Percentiles rank a stretch among this genome's conserved stretches.
Conservation (phyloP, 352 stramenopile species). For the Halophytophthora polymorphica region DNA sequence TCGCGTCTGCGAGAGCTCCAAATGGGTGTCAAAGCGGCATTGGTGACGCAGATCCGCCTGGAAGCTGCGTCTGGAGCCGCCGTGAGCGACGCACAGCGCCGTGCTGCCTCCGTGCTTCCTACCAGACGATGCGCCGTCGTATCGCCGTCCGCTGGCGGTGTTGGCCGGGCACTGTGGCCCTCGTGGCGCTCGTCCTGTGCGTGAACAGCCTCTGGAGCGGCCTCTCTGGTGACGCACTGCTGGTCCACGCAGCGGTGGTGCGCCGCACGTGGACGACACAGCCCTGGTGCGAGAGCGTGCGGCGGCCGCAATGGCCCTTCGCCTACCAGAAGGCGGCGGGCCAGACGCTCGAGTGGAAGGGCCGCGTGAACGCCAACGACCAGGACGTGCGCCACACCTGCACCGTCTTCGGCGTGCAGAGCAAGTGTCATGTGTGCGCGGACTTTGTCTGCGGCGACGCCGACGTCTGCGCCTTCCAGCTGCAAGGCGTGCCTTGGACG, state of each 20-base stretch:
- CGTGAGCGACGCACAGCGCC: too few relatives aligned
- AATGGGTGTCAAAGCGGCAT: too few relatives aligned
- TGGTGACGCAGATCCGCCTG: too few relatives aligned
- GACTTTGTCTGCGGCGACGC: conserved; percentile 74
- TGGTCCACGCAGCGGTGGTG: conserved; percentile 54
- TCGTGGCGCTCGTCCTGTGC: background rate
- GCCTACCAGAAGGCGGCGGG: conserved; percentile 85
- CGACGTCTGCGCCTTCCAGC: conserved; percentile 84
- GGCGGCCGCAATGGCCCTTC: conserved; percentile 90
- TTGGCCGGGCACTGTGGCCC: too few relatives aligned
- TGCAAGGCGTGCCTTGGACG: conserved; percentile 88
- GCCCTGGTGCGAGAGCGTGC: conserved; percentile 85
- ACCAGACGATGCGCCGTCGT: too few relatives aligned
- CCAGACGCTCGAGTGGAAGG: conserved; percentile 87
- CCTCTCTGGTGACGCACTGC: background rate
- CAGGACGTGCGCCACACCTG: conserved; percentile 94
- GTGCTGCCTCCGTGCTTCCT: too few relatives aligned
- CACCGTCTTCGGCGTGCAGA: conserved; percentile 80
- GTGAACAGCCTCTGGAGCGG: background rate
- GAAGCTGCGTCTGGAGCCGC: too few relatives aligned
- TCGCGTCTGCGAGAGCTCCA: background rate
- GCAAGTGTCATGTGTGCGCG: conserved; percentile 94
- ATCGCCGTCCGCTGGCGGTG: too few relatives aligned
- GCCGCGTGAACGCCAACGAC: conserved; percentile 79
- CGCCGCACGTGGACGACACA: conserved; percentile 82